phyloP scores from a whole-genome alignment of 192 early-diverging fungal genomes.

The Gorgonomyces haynaldii region DNA sequence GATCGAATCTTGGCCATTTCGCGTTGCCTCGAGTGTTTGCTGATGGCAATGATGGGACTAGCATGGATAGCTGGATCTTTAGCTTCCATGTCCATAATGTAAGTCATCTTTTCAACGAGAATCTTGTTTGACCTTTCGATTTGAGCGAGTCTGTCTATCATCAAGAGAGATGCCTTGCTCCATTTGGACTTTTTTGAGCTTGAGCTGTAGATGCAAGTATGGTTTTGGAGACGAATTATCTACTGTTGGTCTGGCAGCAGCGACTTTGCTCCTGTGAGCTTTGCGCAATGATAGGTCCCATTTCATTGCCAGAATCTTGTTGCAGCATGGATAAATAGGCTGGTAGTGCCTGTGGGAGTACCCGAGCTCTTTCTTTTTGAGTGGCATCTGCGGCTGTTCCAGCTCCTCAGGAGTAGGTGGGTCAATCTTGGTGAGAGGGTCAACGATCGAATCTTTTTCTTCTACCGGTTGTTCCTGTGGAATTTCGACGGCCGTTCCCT shows the following conservation, averaged over 20 bases:
- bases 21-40: conserved; percentile 3
- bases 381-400: not conserved
- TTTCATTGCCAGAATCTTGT: conserved; percentile 23
- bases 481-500: no score
- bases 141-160: conserved; percentile 25
- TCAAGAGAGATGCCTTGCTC: conserved; percentile 22
- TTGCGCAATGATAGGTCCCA: conserved; percentile 24
- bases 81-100: conserved; percentile 18
- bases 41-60: conserved; percentile 9
- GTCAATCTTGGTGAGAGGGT: not conserved
- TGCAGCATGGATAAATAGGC: conserved; percentile 26
- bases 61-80: conserved; percentile 8
- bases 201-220: conserved; percentile 26
- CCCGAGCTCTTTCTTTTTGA: not conserved
- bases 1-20: conserved; percentile 13
- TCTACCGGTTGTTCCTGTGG: no score
- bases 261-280: conserved; percentile 20
- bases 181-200: conserved; percentile 31
- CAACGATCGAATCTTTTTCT: no score
- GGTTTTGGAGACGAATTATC: conserved; percentile 28
- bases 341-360: conserved; percentile 26
- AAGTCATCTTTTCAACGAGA: conserved; percentile 26
- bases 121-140: conserved; percentile 35
- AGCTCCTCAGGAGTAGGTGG: not conserved
- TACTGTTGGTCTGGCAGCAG: conserved; percentile 15